Evolutionary conservation across 805 yeast genomes (phyloP), one percentile per base, ranked within the genome.

Genomic region (Saccharomycopsis capsularis): DNA sequence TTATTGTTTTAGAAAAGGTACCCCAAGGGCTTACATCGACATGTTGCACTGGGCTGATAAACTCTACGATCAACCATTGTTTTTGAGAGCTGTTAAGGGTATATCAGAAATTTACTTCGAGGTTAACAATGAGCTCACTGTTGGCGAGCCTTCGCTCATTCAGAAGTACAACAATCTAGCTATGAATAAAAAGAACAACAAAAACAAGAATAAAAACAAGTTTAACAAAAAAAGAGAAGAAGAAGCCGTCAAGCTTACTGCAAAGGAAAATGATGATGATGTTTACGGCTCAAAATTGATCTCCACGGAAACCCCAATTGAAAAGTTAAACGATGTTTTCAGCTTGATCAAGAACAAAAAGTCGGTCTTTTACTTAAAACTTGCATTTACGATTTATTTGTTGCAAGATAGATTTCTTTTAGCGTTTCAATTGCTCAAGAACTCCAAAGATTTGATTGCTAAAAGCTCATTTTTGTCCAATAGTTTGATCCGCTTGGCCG

Each of bases 1-100:
- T 41, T 93, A 87, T 63, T 85, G 95, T 62, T 78, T 86, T 73
- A 78, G 96, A 66, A 80, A 84, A 57, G 98, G 97, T 21, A 87
- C 97, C 4, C 82, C 91, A 23, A 76, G 95, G 55, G 82, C 91
- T 6, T 93, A 91, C 61, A 57, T 85, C 25, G 81, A 80, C 18
- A 78, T 86, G 76, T 56, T 90, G 44, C 64, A 70, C 43, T 93
- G 98, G 98, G 95, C 81, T 49, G 95, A 90, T 62, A 62, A 67
- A 19, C 63, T 93, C 41, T 89, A 73, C 61, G 62, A 78, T 6
- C 78, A 84, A 30, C 88, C 95, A 3, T 74, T 84, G 46, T 87
- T 78, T 60, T 69, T 76, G n/a, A 75, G 93, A 47, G 85, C 85
- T 1, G 70, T 82, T 51, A 64, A 68, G 40, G 95, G 93, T 1